Base-by-base conservation (phyloP, 805 yeast species). In the Ogataea haglerorum region DNA sequence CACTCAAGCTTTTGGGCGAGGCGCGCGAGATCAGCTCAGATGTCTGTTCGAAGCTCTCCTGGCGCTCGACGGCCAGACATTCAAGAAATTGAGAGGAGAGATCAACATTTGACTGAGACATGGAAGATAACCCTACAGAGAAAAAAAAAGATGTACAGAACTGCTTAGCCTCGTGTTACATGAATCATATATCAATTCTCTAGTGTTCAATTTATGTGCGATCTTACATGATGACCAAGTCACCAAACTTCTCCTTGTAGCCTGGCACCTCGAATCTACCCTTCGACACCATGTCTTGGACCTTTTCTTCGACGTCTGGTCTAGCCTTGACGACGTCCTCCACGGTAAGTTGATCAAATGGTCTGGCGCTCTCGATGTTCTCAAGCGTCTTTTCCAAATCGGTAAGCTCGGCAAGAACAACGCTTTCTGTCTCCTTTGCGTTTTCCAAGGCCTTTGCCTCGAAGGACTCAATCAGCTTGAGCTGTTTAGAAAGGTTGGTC, bases 261-360 rank as follows among this genome's bases (percentile, higher is more conserved):
- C 96, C 96, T 60, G 98, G 98, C 57, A 90, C 95, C 63, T 86
- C 87, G 95, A 96, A 90, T 76, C 85, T 85, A 71, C 96, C 96
- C 77, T 90, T 83, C 78, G 83, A 80, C 60, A 93, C 89, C 93
- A 91, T 83, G 73, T 88, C 88, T 61, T 73, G 77, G 56, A 90
- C 96, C 85, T 93, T 93, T 57, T 86, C 90, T 64, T 91, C 96
- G 66, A 93, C 83, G 68, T 93, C 98, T 59, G 99, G 98, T 75
- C 93, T 86, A 52, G 97, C 98, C 75, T 80, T 80, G 60, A 83
- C 83, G 54, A 93, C 85, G 57, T 93, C 99, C 51, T 88, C 96
- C 49, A 91, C 90, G 41, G 97, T 91, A 67, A 93, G 82, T 73
- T 93, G 90, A 66, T 88, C 96, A 62, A 93, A 90, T 59, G 99